A percentile compares a stretch with the other conserved stretches of the same genome.
These are phyloP conservation scores for Rhizopus delemar DNA, from an alignment of 371 early-diverging fungal species.

Conservation along the genomic window DNA sequence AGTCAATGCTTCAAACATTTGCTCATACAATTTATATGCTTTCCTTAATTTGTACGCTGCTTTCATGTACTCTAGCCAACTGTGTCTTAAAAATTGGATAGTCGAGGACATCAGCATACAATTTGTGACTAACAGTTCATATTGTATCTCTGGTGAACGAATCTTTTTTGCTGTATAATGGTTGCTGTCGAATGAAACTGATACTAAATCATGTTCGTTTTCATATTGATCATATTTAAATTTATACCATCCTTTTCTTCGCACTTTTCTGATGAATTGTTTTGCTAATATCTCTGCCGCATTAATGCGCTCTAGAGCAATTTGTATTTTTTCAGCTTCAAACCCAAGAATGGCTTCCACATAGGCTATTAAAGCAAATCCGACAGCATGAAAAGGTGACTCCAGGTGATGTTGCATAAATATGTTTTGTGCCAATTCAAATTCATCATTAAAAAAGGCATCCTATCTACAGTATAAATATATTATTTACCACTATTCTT, in stretches of 20 bases:
- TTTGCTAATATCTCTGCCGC: constrained; percentile 39
- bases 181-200: constrained; percentile 5
- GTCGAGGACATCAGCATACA: constrained; percentile 55
- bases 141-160: constrained; percentile 28
- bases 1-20: constrained; percentile 44
- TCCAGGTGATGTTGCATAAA: constrained; percentile 41
- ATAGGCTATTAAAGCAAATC: constrained; percentile 49
- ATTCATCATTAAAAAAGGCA: constrained; percentile 51
- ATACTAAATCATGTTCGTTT: constrained; percentile 1
- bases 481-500: background rate
- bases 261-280: constrained; percentile 35
- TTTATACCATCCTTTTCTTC: constrained; percentile 24
- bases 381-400: constrained; percentile 55
- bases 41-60: constrained; percentile 50
- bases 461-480: constrained; percentile 26
- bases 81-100: constrained; percentile 46
- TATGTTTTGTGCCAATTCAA: constrained; percentile 41
- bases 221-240: background rate
- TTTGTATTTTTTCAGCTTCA: constrained; percentile 40
- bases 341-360: constrained; percentile 54
- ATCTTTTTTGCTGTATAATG: background rate
- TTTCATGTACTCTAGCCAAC: constrained; percentile 54
- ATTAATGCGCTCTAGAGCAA: constrained; percentile 43
- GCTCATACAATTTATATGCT: constrained; percentile 50
- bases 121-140: constrained; percentile 43